Base-by-base conservation (phyloP, 2,329 filamentous ascomycete genomes). In the Sarocladium strictum region DNA sequence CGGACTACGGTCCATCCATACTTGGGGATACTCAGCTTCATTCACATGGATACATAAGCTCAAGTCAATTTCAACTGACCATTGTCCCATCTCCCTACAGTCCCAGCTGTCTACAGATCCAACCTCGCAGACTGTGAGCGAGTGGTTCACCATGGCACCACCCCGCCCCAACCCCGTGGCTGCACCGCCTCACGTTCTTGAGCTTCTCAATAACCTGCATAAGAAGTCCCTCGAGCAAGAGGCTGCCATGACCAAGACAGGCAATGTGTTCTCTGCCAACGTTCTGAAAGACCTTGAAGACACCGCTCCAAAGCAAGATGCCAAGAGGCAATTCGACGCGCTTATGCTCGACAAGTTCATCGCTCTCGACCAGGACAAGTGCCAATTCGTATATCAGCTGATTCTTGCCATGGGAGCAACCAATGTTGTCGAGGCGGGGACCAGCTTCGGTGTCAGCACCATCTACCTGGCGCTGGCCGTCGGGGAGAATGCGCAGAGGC, bases 391-490 rank as follows among this genome's bases (percentile, higher is more conserved):
- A 1, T 85, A 85, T 63, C 75, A 78, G 17, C 69, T 85, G 0
- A 62, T 75, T 2, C 72, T 73, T 2, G 69, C 74, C 11, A 76
- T 67, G 10, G 70, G 74, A 1, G 81, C 81, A 0, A 69, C 68
- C 1, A 73, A 73, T 40, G 67, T 84, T 21, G 75, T 85, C 35
- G 82, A 86, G 61, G 81, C 79, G 0, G 83, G 82, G 1, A 85
- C 83, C 0, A 79, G 75, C 40, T 85, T 81, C 55, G 83, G 83
- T 2, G 75, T 86, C 1, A 81, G 77, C 55, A 85, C 82, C 0
- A 81, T 85, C 43, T 86, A 84, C 56, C 72, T 85, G 2, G 80
- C 81, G 0, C 68, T 85, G 2, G 83, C 80, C 0, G 78, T 80
- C 0, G 72, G 71, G 0, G 71, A 78, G 54, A 83, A 79, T 55